Conservation (phyloP, 1,284 basidiomycete genomes). For the Pterula multifida region DNA sequence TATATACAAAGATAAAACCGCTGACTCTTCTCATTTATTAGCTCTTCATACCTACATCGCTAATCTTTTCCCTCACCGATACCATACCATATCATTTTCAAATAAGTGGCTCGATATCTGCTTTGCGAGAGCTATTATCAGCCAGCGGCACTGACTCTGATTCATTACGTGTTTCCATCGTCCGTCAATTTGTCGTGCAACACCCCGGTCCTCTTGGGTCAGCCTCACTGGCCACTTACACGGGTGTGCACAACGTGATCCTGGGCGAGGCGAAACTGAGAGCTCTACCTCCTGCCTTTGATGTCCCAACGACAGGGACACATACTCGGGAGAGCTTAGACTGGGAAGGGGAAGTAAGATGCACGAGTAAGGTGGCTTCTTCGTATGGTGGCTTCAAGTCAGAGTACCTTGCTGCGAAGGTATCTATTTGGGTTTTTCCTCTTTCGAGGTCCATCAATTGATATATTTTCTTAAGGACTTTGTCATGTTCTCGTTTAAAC, state of each 20-base stretch:
- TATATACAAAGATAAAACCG: background rate
- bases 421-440: background rate
- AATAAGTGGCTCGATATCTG: background rate
- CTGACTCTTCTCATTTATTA: background rate
- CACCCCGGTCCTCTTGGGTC: background rate
- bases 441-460: background rate
- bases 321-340: background rate
- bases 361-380: background rate
- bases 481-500: background rate
- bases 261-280: background rate
- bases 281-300: background rate
- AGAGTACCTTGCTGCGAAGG: background rate
- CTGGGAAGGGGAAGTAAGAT: background rate
- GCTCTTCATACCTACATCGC: background rate
- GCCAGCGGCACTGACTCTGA: background rate
- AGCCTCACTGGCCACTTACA: background rate
- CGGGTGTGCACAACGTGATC: background rate
- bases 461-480: background rate
- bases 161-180: background rate
- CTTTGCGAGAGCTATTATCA: background rate
- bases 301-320: background rate
- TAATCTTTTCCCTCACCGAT: background rate
- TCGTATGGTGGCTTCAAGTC: background rate
- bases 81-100: background rate
- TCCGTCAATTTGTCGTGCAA: background rate